Base-by-base conservation (phyloP, 257 asterid species). In the Ilex aquifolium region DNA sequence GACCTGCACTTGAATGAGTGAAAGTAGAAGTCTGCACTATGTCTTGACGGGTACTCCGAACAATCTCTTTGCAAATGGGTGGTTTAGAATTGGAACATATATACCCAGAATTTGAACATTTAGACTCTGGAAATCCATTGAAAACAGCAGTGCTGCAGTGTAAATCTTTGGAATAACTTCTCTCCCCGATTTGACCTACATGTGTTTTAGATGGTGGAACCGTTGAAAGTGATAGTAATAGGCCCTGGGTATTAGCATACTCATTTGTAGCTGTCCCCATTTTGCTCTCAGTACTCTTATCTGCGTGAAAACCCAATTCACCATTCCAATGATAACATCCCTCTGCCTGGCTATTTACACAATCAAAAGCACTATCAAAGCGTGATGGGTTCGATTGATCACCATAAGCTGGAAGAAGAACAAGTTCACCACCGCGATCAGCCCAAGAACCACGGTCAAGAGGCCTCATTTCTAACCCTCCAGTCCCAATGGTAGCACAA, bases 181-280 rank as follows among this genome's bases (percentile, higher is more conserved):
- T 71, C 46, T 62, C 74, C 2, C 54, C 57, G 7, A 48, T 44
- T 59, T 61, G 79, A 56, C 62, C 59, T 31, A 57, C 65, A 7
- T 69, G 76, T 2, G 73, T 62, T 61, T 65, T 76, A 0, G 85
- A 74, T 6, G 76, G 44, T 0, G 95, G 88, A 52, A 80, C 82
- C 0, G 93, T 80, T 1, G 96, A 85, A 0, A 88, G 88, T 0
- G 96, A 85, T 21, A 85, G 63, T 1, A 82, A 79, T 13, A 85
- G 82, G 0, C 83, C 85, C 66, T 80, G 95, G 21, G 77, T 46
- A 50, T 69, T 79, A 2, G 83, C 54, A 40, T 58, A 51, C 13
- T 75, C 74, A 42, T 42, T 42, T 11, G 12, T 46, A 10, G 3
- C n/a, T 31, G 29, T 13, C 31, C 64, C 49, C 32, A 36, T 57